Percentiles rank a stretch among this genome's conserved stretches.
Evolutionary conservation across 768 basidiomycete species (phyloP).

Genomic region (Rubroboletus pulcherrimus): DNA sequence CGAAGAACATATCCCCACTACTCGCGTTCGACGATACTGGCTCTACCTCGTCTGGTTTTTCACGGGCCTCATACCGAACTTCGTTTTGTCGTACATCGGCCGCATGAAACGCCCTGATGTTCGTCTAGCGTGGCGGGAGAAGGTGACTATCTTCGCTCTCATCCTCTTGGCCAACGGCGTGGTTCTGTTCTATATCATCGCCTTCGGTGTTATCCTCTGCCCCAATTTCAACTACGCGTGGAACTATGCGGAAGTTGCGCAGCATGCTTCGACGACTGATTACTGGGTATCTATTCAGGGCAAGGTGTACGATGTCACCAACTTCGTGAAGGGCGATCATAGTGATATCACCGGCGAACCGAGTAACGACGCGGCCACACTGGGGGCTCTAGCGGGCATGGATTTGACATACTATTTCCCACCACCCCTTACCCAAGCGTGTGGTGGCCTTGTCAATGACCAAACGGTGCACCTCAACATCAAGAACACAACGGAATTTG

Average conservation of each 20-base stretch:
- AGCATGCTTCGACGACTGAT: slow-evolving; percentile 48
- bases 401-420: slow-evolving; percentile 66
- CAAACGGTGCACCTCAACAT: slow-evolving; percentile 36
- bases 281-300: slow-evolving; percentile 65
- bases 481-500: slow-evolving; percentile 45
- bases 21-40: slow-evolving; percentile 55
- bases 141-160: slow-evolving; percentile 59
- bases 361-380: slow-evolving; percentile 45
- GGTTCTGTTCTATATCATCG: slow-evolving; percentile 65
- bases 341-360: slow-evolving; percentile 52
- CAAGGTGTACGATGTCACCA: slow-evolving; percentile 57
- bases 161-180: slow-evolving; percentile 51
- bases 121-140: slow-evolving; percentile 67
- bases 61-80: slow-evolving; percentile 56
- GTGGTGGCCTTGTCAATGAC: slow-evolving; percentile 54
- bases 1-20: slow-evolving; percentile 54
- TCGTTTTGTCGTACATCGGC: slow-evolving; percentile 46
- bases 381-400: slow-evolving; percentile 54
- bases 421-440: slow-evolving; percentile 53
- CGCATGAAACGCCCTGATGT: slow-evolving; percentile 68
- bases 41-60: slow-evolving; percentile 48
- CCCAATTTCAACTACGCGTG: slow-evolving; percentile 61
- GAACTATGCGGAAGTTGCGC: slow-evolving; percentile 45
- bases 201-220: slow-evolving; percentile 58
- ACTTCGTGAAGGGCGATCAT: slow-evolving; percentile 59